Conservation (phyloP, 352 stramenopile genomes). For the Globisporangium polare region DNA sequence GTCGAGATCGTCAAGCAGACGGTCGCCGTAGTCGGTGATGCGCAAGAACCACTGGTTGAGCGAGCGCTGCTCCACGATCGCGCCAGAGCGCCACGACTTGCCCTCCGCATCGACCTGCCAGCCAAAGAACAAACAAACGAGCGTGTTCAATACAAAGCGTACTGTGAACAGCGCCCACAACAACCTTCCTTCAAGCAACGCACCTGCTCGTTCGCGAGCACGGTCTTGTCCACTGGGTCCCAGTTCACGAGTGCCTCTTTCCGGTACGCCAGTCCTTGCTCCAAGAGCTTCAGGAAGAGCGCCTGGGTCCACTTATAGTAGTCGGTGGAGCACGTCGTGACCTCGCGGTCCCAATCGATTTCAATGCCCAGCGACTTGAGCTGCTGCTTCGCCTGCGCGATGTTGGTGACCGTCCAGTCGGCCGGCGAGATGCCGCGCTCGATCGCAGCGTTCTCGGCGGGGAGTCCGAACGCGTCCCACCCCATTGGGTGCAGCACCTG, state of each 20-base stretch:
- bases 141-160: neutral
- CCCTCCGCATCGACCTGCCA: constrained; percentile 85
- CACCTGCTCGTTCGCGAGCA: constrained; percentile 99
- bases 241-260: constrained; percentile 98
- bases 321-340: constrained; percentile 94
- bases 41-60: constrained; percentile 98
- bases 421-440: constrained; percentile 95
- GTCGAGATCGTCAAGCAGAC: constrained; percentile 93
- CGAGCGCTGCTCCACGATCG: constrained; percentile 92
- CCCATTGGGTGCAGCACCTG: constrained; percentile 98
- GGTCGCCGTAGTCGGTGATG: constrained; percentile 98
- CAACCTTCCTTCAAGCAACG: constrained; percentile 1
- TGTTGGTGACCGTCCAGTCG: constrained; percentile 96
- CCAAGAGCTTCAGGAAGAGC: constrained; percentile 98
- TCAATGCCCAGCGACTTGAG: constrained; percentile 95
- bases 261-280: constrained; percentile 94
- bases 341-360: constrained; percentile 97
- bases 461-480: constrained; percentile 99
- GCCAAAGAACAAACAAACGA: neutral
- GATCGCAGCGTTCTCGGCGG: constrained; percentile 99
- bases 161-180: neutral
- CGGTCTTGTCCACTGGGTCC: constrained; percentile 98
- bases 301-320: constrained; percentile 99
- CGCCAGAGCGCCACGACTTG: constrained; percentile 94
- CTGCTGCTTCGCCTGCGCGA: constrained; percentile 95